Evolutionary conservation across 1,284 basidiomycete species (phyloP).

Genomic region (Gymnopus androsaceus): DNA sequence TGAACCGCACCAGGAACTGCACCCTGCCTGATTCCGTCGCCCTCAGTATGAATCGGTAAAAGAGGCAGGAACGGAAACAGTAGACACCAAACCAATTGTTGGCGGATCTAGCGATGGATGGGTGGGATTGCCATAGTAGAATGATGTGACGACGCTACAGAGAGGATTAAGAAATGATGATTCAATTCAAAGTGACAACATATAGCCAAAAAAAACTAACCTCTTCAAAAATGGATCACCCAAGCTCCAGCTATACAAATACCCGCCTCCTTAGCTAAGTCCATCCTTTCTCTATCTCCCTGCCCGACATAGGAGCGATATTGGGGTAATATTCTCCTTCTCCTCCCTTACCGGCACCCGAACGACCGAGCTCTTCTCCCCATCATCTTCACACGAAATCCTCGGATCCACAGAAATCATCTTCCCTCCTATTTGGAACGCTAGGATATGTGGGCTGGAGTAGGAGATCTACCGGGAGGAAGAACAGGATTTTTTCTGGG

Average conservation of each 20-base stretch:
- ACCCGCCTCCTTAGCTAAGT: constrained; percentile 35
- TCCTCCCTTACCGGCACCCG: not conserved
- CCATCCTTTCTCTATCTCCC: not conserved
- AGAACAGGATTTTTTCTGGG: not conserved
- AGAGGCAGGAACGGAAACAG: constrained; percentile 55
- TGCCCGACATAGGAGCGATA: constrained; percentile 12
- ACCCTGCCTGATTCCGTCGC: not conserved
- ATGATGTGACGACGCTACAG: constrained; percentile 50
- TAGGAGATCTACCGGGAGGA: constrained; percentile 34
- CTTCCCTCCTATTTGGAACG: constrained; percentile 50
- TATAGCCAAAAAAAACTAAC: constrained; percentile 25
- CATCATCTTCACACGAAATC: constrained; percentile 13
- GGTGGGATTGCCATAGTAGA: constrained; percentile 67
- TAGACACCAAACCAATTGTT: constrained; percentile 69
- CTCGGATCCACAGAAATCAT: constrained; percentile 14
- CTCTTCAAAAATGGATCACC: constrained; percentile 56
- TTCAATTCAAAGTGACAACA: not conserved
- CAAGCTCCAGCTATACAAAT: constrained; percentile 56
- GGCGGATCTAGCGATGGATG: constrained; percentile 65
- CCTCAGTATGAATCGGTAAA: not conserved
- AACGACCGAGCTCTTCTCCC: not conserved
- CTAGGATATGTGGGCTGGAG: constrained; percentile 41
- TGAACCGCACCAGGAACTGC: not conserved
- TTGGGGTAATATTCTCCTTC: constrained; percentile 7
- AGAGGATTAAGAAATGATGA: not conserved